These are phyloP conservation scores for Phytophthora pinifolia DNA, from an alignment of 352 stramenopile genomes.

Conservation along the genomic window DNA sequence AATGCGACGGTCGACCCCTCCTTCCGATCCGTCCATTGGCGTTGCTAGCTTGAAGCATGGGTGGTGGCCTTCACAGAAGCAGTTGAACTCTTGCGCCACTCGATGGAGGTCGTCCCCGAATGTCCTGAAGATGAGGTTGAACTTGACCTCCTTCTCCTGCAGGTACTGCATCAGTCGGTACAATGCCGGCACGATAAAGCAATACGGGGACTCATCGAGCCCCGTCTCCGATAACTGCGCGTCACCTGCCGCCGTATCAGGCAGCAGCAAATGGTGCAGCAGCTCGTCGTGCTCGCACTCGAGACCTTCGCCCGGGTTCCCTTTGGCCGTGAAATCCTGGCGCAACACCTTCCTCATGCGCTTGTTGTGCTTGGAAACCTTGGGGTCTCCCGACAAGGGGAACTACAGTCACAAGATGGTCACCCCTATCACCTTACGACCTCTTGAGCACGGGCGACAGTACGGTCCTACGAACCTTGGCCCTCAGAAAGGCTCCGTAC, in stretches of 20 bases:
- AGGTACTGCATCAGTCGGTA: slow-evolving; percentile 58
- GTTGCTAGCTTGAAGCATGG: slow-evolving; percentile 49
- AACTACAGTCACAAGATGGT: slow-evolving; percentile 35
- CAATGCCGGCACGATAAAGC: slow-evolving; percentile 72
- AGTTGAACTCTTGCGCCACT: slow-evolving; percentile 78
- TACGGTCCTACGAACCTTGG: slow-evolving; percentile 36
- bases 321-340: slow-evolving; percentile 59
- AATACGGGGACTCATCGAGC: slow-evolving; percentile 46
- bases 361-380: slow-evolving; percentile 58
- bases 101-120: slow-evolving; percentile 68
- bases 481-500: slow-evolving; percentile 65
- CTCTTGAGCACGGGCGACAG: background rate
- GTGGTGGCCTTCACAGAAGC: slow-evolving; percentile 68
- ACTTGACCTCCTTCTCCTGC: slow-evolving; percentile 41
- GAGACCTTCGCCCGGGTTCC: slow-evolving; percentile 52
- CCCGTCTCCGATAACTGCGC: slow-evolving; percentile 28
- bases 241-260: slow-evolving; percentile 17
- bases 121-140: slow-evolving; percentile 81
- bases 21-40: slow-evolving; percentile 62
- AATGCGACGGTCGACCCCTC: slow-evolving; percentile 52
- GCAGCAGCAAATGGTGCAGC: slow-evolving; percentile 50
- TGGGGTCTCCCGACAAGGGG: slow-evolving; percentile 48
- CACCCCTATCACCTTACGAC: slow-evolving; percentile 4
- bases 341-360: slow-evolving; percentile 57
- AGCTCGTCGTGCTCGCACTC: slow-evolving; percentile 40